These are phyloP conservation scores for Magnusiomyces suaveolens DNA, from an alignment of 1,139 yeast genomes.

Conservation along the genomic window DNA sequence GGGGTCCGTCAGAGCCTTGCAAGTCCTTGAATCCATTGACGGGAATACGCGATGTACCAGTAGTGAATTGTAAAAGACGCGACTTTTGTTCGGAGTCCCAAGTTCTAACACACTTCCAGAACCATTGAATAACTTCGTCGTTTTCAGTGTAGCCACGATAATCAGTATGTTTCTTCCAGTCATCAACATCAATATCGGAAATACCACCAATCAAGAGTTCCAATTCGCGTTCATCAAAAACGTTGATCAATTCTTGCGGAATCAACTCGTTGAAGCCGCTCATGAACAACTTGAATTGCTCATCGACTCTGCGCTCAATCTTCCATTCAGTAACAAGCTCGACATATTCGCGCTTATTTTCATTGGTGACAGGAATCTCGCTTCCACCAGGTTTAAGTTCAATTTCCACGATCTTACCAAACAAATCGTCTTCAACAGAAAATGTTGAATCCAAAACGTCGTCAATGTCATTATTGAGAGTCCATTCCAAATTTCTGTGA, in stretches of 20 bases:
- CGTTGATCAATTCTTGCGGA: slow-evolving; percentile 92
- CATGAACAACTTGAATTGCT: slow-evolving; percentile 91
- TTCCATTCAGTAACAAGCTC: slow-evolving; percentile 95
- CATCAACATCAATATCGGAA: slow-evolving; percentile 94
- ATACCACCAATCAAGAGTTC: slow-evolving; percentile 96
- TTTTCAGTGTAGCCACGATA: slow-evolving; percentile 95
- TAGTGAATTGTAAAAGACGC: slow-evolving; percentile 86
- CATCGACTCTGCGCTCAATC: slow-evolving; percentile 84
- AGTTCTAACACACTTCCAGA: slow-evolving; percentile 87
- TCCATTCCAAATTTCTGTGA: slow-evolving; percentile 91
- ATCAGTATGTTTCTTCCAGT: slow-evolving; percentile 98
- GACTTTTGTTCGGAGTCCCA: slow-evolving; percentile 98
- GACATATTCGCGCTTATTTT: slow-evolving; percentile 89
- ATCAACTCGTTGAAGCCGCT: slow-evolving; percentile 95
- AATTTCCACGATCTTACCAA: slow-evolving; percentile 84
- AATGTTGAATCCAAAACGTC: slow-evolving; percentile 79
- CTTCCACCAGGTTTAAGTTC: slow-evolving; percentile 86
- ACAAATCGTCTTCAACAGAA: slow-evolving; percentile 91
- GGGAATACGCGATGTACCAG: slow-evolving; percentile 98
- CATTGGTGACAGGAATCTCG: slow-evolving; percentile 84
- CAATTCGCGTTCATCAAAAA: slow-evolving; percentile 93
- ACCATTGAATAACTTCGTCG: slow-evolving; percentile 96
- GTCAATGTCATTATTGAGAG: slow-evolving; percentile 85
- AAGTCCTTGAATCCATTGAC: slow-evolving; percentile 97
- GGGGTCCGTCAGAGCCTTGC: slow-evolving; percentile 98